phyloP scores from a whole-genome alignment of 257 asterid genomes.

The Solanum virginianum region DNA sequence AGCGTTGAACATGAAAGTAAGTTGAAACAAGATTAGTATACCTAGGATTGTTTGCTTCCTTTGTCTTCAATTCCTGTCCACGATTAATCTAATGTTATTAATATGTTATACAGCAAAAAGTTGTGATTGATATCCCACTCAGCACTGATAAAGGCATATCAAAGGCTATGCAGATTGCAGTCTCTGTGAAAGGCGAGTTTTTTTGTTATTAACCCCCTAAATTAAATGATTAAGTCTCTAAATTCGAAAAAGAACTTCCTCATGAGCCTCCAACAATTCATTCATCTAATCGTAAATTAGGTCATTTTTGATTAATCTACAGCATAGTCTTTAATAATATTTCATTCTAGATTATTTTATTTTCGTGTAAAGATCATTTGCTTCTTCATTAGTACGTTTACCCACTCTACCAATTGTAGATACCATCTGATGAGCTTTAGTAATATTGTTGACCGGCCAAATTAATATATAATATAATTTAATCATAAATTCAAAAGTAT shows the following conservation, averaged over 20 bases:
- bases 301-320: neutral
- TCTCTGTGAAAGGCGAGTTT: neutral
- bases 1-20: neutral
- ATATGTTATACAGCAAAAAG: conserved; percentile 2
- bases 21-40: neutral
- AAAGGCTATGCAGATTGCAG: conserved; percentile 12
- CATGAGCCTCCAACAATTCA: neutral
- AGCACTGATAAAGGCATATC: conserved; percentile 2
- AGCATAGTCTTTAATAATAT: neutral
- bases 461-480: neutral
- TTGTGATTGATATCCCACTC: neutral
- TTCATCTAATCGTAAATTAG: neutral
- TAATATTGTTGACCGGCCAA: neutral
- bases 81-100: neutral
- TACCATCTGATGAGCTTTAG: neutral
- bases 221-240: neutral
- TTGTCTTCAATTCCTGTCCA: neutral
- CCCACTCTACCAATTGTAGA: neutral
- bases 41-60: neutral
- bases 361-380: neutral
- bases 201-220: neutral
- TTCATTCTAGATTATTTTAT: neutral
- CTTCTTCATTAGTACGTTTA: neutral
- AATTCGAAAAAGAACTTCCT: neutral
- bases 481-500: neutral